Evolutionary conservation across 163 green algal genomes (phyloP).

Genomic region (Chloroidium sp.): DNA sequence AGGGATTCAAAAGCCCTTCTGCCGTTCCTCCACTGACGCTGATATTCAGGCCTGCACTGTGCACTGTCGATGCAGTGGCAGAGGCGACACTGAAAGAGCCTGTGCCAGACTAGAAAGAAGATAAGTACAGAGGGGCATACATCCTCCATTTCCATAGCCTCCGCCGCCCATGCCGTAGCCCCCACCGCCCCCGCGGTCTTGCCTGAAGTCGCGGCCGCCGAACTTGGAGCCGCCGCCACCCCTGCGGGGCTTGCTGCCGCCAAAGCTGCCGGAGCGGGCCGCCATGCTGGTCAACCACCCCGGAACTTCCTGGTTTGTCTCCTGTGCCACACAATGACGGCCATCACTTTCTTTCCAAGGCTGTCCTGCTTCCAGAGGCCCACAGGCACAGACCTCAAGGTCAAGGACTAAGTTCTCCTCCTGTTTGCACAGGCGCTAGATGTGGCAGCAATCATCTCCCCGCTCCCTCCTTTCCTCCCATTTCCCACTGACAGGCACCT

Average conservation of each 20-base stretch:
- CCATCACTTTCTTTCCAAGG: too few relatives aligned
- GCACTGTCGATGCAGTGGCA: too few relatives aligned
- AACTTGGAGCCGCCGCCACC: conserved; percentile 66
- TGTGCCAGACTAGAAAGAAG: too few relatives aligned
- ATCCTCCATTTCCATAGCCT: conserved; percentile 10
- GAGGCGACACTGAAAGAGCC: too few relatives aligned
- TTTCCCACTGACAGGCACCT: neutral
- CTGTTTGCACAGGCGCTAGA: too few relatives aligned
- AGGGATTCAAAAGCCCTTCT: too few relatives aligned
- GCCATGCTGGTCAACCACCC: conserved; percentile 39
- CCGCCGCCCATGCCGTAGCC: conserved; percentile 19
- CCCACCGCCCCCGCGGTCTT: conserved; percentile 44
- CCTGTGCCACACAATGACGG: conserved; percentile 15
- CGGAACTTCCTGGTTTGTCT: conserved; percentile 60
- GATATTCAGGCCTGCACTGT: too few relatives aligned
- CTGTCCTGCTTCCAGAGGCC: too few relatives aligned
- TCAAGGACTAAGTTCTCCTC: neutral
- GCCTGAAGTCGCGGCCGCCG: conserved; percentile 84
- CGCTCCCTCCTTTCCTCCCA: neutral
- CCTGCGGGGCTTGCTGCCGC: conserved; percentile 46
- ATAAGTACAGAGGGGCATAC: neutral
- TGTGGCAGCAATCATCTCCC: neutral
- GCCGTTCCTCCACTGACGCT: too few relatives aligned
- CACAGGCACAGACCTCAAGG: conserved; percentile 55
- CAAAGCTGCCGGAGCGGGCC: conserved; percentile 9